These are phyloP conservation scores for Clarireedia monteithiana DNA, from an alignment of 2,329 filamentous ascomycete species.

Conservation along the genomic window DNA sequence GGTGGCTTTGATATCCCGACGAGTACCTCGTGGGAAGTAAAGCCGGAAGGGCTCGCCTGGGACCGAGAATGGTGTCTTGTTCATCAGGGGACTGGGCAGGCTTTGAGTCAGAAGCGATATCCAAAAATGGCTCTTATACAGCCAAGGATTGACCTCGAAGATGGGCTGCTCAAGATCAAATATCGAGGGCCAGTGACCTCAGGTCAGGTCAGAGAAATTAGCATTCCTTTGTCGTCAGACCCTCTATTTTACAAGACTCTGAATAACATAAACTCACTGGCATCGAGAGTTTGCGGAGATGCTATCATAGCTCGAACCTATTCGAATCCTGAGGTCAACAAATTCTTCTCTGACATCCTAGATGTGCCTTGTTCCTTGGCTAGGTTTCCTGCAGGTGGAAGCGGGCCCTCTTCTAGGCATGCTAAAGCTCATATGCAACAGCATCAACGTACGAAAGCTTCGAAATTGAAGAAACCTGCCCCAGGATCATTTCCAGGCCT, in stretches of 20 bases:
- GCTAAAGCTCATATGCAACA: constrained; percentile 64
- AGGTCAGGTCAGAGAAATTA: constrained; percentile 32
- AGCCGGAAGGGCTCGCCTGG: constrained; percentile 79
- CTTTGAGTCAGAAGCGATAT: constrained; percentile 81
- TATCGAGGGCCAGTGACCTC: constrained; percentile 33
- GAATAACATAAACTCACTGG: constrained; percentile 33
- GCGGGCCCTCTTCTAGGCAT: constrained; percentile 53
- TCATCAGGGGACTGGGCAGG: constrained; percentile 75
- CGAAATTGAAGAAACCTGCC: constrained; percentile 21
- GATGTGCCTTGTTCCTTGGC: constrained; percentile 77
- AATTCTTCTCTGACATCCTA: constrained; percentile 70
- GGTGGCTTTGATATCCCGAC: constrained; percentile 65
- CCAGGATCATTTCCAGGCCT: constrained; percentile 47
- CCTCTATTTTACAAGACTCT: constrained; percentile 44
- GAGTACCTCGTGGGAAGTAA: constrained; percentile 64
- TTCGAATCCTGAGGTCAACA: constrained; percentile 52
- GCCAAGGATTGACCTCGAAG: constrained; percentile 64
- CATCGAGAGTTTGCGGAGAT: constrained; percentile 78
- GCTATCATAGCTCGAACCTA: constrained; percentile 65
- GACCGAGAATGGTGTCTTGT: constrained; percentile 96
- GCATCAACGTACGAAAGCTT: constrained; percentile 36
- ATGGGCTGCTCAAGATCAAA: constrained; percentile 55
- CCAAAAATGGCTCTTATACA: constrained; percentile 80
- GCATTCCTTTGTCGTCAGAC: constrained; percentile 60
- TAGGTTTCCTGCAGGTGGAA: constrained; percentile 65